Conservation (phyloP, 1,284 basidiomycete genomes). For the Cutaneotrichosporon sp. region DNA sequence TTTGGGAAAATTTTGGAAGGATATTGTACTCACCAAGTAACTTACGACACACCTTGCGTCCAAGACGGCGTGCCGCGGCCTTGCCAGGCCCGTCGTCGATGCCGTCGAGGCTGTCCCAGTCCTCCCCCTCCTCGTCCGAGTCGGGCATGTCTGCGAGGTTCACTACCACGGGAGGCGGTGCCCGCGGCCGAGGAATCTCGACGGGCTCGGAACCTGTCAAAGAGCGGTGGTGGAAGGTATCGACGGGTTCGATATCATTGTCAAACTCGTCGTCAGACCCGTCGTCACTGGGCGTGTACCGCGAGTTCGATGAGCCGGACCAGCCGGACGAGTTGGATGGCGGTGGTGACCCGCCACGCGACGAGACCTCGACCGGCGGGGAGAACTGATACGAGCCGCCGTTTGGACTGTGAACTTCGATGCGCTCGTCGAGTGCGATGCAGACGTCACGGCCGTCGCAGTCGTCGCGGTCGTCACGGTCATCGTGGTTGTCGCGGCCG, state of each 20-base stretch:
- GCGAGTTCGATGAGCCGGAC: no score
- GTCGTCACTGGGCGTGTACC: neutral
- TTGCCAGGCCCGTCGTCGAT: conserved; percentile 1
- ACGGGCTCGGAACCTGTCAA: neutral
- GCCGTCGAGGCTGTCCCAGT: neutral
- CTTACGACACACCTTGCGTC: neutral
- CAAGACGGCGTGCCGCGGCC: neutral
- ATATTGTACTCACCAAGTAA: neutral
- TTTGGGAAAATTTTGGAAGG: no score
- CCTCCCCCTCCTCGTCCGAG: neutral
- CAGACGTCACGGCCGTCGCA: neutral
- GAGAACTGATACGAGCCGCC: no score
- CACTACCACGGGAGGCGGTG: neutral
- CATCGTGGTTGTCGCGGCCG: no score
- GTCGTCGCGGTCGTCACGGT: neutral
- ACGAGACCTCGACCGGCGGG: no score
- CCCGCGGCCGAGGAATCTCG: neutral
- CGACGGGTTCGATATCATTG: neutral
- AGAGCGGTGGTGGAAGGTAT: neutral
- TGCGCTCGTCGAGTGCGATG: no score
- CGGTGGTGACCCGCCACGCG: no score
- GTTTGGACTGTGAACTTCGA: no score
- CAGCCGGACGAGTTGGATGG: no score
- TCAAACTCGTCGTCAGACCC: neutral
- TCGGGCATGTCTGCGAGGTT: neutral